Conservation (phyloP, 768 basidiomycete genomes). For the Lactifluus pinguis region DNA sequence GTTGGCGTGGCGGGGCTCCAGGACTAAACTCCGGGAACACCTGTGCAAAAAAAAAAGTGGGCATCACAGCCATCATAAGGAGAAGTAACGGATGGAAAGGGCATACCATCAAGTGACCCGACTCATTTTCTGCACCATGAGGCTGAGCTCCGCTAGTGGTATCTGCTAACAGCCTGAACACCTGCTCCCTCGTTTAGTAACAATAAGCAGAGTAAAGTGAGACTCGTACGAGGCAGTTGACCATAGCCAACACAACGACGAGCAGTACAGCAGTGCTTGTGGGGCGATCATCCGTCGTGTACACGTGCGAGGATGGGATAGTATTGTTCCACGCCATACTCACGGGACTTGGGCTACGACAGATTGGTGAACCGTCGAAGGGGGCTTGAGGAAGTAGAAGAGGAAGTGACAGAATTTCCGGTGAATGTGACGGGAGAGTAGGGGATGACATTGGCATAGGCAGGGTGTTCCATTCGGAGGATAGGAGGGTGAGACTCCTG, state of each 20-base stretch:
- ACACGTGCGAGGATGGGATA: background rate
- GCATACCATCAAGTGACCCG: background rate
- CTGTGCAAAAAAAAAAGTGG: background rate
- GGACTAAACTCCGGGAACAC: background rate
- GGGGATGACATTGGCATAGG: background rate
- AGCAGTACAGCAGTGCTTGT: background rate
- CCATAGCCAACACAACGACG: slow-evolving; percentile 2
- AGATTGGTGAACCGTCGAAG: background rate
- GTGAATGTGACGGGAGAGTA: background rate
- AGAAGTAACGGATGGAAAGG: background rate
- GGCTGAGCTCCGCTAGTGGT: background rate
- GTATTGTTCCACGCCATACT: background rate
- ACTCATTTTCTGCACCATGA: background rate
- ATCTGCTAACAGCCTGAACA: background rate
- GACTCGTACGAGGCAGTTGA: slow-evolving; percentile 4
- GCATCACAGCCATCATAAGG: background rate
- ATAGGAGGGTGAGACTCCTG: background rate
- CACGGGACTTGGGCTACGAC: background rate
- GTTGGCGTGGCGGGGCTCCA: background rate
- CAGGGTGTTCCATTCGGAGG: background rate
- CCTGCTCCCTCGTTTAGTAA: slow-evolving; percentile 1
- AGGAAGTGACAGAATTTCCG: background rate
- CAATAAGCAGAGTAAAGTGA: background rate
- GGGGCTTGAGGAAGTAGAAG: background rate
- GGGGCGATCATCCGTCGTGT: background rate